phyloP scores from a whole-genome alignment of 176 grass and related monocot species.

The Ananas comosus region DNA sequence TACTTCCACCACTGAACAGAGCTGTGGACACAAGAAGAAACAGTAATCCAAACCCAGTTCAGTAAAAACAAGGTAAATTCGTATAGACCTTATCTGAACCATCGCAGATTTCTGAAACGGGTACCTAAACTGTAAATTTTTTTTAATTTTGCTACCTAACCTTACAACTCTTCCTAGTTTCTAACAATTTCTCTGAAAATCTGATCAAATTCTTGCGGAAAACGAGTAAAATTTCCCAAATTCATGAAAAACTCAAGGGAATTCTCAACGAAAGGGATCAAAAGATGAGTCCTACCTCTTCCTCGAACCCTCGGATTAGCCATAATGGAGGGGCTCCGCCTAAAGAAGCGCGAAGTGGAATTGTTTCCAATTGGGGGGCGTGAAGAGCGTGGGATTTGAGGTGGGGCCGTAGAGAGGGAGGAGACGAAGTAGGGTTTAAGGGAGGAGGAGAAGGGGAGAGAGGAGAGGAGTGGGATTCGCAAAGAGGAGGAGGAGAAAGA shows the following conservation, averaged over 20 bases:
- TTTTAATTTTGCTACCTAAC: neutral
- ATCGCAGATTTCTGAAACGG: neutral
- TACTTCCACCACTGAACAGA: constrained; percentile 38
- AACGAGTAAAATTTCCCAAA: neutral
- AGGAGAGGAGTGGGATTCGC: neutral
- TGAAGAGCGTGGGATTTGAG: neutral
- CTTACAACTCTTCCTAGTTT: too few relatives aligned
- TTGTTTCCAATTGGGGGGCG: neutral
- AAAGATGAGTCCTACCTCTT: constrained; percentile 2
- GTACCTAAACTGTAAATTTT: neutral
- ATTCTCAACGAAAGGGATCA: neutral
- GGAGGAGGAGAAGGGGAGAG: neutral
- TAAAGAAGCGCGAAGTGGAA: neutral
- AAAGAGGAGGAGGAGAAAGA: constrained; percentile 11
- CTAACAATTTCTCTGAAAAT: neutral
- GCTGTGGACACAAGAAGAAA: constrained; percentile 23
- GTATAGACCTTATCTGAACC: neutral
- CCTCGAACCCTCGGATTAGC: constrained; percentile 1
- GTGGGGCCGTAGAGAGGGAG: neutral
- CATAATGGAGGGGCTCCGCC: constrained; percentile 4
- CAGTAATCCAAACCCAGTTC: neutral
- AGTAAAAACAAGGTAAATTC: neutral
- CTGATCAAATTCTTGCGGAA: neutral
- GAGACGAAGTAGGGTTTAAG: neutral
- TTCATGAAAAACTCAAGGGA: neutral